These are phyloP conservation scores for Acer saccharum DNA, from an alignment of 345 rosid genomes.

Conservation along the genomic window DNA sequence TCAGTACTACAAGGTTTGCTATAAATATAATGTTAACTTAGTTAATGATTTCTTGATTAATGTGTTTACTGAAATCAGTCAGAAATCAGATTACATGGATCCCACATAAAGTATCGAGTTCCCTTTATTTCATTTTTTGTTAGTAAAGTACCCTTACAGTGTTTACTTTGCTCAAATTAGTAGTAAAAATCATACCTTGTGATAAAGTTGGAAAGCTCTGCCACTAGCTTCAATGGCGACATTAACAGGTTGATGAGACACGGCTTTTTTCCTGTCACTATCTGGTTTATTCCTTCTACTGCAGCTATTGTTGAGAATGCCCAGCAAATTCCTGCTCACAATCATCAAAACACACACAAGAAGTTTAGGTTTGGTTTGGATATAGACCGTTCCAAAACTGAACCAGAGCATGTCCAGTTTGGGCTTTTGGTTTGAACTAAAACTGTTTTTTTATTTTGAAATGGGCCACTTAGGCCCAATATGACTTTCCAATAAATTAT, in stretches of 20 bases:
- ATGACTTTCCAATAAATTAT: too few species aligned
- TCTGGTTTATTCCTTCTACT: constrained; percentile 88
- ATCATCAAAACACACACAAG: background rate
- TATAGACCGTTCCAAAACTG: background rate
- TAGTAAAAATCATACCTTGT: constrained; percentile 49
- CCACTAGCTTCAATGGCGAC: constrained; percentile 98
- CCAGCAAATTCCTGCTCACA: constrained; percentile 91
- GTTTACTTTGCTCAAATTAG: too few species aligned
- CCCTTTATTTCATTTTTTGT: too few species aligned
- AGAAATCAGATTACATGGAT: too few species aligned
- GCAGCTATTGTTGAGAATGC: constrained; percentile 93
- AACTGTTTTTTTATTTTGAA: too few species aligned
- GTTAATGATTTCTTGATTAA: too few species aligned
- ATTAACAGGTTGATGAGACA: constrained; percentile 81
- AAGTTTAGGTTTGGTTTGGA: background rate
- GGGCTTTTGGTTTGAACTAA: background rate
- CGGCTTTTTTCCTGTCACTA: constrained; percentile 83
- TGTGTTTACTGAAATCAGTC: too few species aligned
- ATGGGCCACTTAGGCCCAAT: background rate
- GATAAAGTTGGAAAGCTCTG: constrained; percentile 70
- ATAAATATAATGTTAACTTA: too few species aligned
- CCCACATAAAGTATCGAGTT: too few species aligned
- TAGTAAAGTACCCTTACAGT: too few species aligned
- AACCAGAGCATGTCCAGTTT: background rate
- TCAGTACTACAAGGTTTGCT: too few species aligned